Conservation (phyloP, 768 basidiomycete genomes). For the Boletus patriciae region DNA sequence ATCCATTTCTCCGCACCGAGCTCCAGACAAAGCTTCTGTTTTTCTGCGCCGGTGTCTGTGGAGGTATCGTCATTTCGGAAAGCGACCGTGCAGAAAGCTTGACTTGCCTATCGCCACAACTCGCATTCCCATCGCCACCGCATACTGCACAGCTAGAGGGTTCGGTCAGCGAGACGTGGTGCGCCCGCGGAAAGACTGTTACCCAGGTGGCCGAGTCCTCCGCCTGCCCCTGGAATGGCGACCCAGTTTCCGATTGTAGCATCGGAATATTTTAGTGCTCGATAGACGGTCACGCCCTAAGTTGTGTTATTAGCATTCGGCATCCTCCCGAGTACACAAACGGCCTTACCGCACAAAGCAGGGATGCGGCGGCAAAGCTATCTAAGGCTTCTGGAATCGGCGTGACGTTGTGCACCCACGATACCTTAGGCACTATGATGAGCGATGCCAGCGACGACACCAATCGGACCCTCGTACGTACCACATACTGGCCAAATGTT, state of each 20-base stretch:
- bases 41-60: conserved; percentile 71
- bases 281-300: conserved; percentile 82
- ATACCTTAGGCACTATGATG: conserved; percentile 42
- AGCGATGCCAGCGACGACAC: not conserved
- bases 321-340: not conserved
- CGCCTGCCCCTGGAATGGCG: conserved; percentile 75
- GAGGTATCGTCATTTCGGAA: not conserved
- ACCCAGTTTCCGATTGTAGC: conserved; percentile 72
- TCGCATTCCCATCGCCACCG: conserved; percentile 69
- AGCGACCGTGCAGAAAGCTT: no score
- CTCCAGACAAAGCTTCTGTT: conserved; percentile 55
- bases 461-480: conserved; percentile 26
- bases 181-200: not conserved
- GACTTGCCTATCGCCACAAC: conserved; percentile 69
- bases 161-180: not conserved
- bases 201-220: conserved; percentile 83
- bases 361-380: conserved; percentile 67
- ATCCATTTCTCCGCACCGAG: conserved; percentile 78
- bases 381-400: conserved; percentile 71
- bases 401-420: conserved; percentile 71
- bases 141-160: conserved; percentile 72
- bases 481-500: conserved; percentile 71
- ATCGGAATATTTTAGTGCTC: conserved; percentile 74
- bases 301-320: not conserved
- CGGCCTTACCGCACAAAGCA: conserved; percentile 66